Evolutionary conservation across 495 filamentous ascomycete species (phyloP), one percentile per base, ranked within the genome.

Genomic region (Neurospora terricola): DNA sequence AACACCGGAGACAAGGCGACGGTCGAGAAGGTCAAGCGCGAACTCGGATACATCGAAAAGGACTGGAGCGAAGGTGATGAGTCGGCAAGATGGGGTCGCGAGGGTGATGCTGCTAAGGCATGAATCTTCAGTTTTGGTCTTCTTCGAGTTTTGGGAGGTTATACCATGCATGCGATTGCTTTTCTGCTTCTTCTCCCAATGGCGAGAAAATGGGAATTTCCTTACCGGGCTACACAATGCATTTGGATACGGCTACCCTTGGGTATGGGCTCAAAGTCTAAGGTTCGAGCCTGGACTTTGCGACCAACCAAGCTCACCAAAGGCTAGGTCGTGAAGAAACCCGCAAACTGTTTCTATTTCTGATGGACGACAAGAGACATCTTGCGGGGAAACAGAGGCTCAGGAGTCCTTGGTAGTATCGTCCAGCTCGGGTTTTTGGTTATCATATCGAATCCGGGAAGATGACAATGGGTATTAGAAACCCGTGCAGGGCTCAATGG

Each of bases 1-100:
- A 98, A 98, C 74, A 98, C 94, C 0, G 96, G 96, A 14, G 93
- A 97, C 76, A 87, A 88, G 77, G 85, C 83, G 38, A 94, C 90
- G 11, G 92, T 99, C 4, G 86, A 88, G 71, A 86, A 90, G 76
- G 95, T 98, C 43, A 99, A 99, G 88, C 83, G 88, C 77, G 84
- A 88, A 72, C 82, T 99, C 12, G 93, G 94, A 0, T 99, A 99
- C 75, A 83, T 90, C 23, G 96, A 98, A 81, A 91, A 91, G 78
- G 81, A 85, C 2, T 98, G 95, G 94, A 86, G 86, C 39, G 88
- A 88, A 12, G 95, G 94, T 5, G 91, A 98, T 75, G 96, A 99
- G 84, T 88, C 85, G 71, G 89, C 88, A 36, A 85, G 96, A 76
- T 97, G 94, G 96, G 90, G 91, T 14, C 77, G 71, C 1, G 80